A percentile compares a stretch with the other conserved stretches of the same genome.
Conservation (phyloP, 2,329 filamentous ascomycete species). For the Cylindrodendrum hubeiense region DNA sequence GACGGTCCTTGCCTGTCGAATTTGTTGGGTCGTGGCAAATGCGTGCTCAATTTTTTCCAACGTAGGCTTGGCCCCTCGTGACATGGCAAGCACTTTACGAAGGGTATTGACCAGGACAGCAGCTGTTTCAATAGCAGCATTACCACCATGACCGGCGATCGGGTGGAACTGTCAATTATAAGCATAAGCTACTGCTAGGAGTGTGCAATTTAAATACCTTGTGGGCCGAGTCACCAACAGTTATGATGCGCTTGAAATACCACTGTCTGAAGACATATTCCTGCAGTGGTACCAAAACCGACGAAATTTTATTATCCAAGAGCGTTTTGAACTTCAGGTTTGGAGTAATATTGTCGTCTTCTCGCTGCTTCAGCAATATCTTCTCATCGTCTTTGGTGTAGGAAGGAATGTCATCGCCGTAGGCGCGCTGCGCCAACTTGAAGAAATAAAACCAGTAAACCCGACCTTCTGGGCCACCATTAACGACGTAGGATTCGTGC, state of each 20-base stretch:
- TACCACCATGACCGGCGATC: slow-evolving; percentile 21
- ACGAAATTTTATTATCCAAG: slow-evolving; percentile 42
- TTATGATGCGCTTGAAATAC: slow-evolving; percentile 53
- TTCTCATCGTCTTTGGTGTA: slow-evolving; percentile 8
- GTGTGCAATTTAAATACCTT: slow-evolving; percentile 41
- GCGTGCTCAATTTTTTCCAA: slow-evolving; percentile 2
- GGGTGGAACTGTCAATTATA: slow-evolving; percentile 8
- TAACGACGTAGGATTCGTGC: slow-evolving; percentile 7
- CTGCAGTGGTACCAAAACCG: slow-evolving; percentile 48
- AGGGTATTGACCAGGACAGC: slow-evolving; percentile 13
- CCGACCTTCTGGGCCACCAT: slow-evolving; percentile 1
- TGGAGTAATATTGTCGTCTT: slow-evolving; percentile 11
- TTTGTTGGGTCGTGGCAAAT: slow-evolving; percentile 16
- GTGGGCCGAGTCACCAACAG: slow-evolving; percentile 56
- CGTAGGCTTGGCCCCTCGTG: background rate
- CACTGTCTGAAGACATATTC: slow-evolving; percentile 55
- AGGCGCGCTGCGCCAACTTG: background rate
- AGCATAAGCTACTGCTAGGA: background rate
- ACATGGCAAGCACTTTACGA: background rate
- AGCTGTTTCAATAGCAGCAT: slow-evolving; percentile 17
- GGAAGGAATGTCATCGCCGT: slow-evolving; percentile 4
- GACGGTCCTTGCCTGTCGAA: slow-evolving; percentile 11
- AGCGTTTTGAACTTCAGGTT: slow-evolving; percentile 44
- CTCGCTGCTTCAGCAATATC: background rate
- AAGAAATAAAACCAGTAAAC: slow-evolving; percentile 18